Conservation (phyloP, 1,284 basidiomycete genomes). For the Puccinia coronata region DNA sequence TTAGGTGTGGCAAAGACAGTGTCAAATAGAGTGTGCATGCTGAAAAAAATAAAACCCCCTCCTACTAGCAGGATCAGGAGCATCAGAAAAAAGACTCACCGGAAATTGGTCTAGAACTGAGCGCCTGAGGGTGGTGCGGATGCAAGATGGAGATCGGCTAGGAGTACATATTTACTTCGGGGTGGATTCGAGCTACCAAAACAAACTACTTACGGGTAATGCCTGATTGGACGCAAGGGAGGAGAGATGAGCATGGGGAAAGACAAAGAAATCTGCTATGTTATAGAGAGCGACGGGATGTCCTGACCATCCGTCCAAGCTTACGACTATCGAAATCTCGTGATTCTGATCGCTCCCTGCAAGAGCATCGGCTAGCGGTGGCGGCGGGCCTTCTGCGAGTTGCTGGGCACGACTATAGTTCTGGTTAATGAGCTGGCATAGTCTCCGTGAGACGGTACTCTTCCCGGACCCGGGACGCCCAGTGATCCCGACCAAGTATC, state of each 20-base stretch:
- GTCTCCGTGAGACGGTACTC: background rate
- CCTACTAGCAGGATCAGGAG: background rate
- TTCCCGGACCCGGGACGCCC: constrained; percentile 23
- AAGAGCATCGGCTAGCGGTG: background rate
- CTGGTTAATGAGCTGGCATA: background rate
- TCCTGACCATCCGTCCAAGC: constrained; percentile 46
- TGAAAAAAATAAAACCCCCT: too few relatives aligned
- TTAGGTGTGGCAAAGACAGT: too few relatives aligned
- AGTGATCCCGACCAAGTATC: background rate
- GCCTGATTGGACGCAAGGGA: constrained; percentile 16
- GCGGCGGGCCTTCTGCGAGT: background rate
- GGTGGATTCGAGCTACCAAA: too few relatives aligned
- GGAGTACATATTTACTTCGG: too few relatives aligned
- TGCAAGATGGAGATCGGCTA: too few relatives aligned
- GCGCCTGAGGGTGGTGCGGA: background rate
- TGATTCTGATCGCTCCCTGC: background rate
- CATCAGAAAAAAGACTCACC: background rate
- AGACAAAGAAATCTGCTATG: background rate
- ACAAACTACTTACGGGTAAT: constrained; percentile 46
- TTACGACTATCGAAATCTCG: background rate
- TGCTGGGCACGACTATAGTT: background rate
- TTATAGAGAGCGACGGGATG: too few relatives aligned
- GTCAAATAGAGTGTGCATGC: too few relatives aligned
- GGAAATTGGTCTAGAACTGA: constrained; percentile 27
- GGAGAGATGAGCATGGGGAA: background rate